phyloP scores from a whole-genome alignment of 805 yeast genomes.

The Candida incommunis region DNA sequence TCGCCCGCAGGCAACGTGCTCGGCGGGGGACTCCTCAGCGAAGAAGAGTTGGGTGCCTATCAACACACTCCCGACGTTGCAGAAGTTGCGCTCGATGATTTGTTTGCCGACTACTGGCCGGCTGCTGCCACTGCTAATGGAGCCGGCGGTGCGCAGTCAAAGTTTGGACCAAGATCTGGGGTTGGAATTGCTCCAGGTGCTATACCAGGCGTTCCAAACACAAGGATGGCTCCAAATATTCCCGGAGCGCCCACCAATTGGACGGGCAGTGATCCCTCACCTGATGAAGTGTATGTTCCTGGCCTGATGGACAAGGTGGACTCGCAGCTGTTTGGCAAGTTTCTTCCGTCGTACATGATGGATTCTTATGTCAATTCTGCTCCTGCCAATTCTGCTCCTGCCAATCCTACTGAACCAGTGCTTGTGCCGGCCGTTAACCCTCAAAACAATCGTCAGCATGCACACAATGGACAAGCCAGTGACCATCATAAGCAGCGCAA shows the following conservation, averaged over 20 bases:
- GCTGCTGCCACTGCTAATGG: neutral
- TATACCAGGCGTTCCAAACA: no score
- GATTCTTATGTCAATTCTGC: neutral
- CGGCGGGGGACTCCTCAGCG: neutral
- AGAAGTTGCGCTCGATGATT: neutral
- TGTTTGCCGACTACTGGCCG: neutral
- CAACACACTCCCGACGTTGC: neutral
- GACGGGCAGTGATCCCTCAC: neutral
- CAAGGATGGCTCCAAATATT: no score
- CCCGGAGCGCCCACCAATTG: no score
- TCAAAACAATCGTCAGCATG: neutral
- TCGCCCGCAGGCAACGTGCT: neutral
- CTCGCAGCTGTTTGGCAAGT: slow-evolving; percentile 70
- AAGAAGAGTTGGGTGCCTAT: neutral
- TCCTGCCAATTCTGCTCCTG: neutral
- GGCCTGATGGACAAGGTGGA: slow-evolving; percentile 80
- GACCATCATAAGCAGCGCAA: neutral
- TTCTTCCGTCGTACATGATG: slow-evolving; percentile 75
- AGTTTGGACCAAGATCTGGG: neutral
- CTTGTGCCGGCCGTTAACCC: neutral
- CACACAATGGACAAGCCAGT: no score
- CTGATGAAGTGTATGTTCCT: slow-evolving; percentile 37
- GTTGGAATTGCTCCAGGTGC: no score
- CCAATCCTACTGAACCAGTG: neutral
- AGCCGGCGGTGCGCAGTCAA: neutral